Conservation (phyloP, 352 stramenopile genomes). For the Phytophthora fragariae region DNA sequence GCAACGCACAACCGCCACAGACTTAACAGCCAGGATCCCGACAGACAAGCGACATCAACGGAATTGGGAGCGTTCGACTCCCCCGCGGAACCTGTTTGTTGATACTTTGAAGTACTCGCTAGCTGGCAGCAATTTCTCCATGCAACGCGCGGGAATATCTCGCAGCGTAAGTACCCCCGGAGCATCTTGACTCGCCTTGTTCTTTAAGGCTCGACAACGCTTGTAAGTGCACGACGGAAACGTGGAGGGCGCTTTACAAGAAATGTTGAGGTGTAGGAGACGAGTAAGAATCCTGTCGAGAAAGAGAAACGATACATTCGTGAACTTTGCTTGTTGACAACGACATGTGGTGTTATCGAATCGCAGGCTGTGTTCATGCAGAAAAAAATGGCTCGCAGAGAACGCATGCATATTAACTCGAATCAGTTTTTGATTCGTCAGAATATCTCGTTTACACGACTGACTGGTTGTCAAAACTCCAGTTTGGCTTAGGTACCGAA, state of each 20-base stretch:
- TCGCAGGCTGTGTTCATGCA: not conserved
- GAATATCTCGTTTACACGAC: not conserved
- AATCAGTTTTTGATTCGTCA: not conserved
- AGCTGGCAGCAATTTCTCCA: not conserved
- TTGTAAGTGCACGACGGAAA: too few relatives aligned
- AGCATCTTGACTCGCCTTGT: not conserved
- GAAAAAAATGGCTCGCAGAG: not conserved
- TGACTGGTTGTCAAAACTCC: not conserved
- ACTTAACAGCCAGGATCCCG: not conserved
- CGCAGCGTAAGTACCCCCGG: too few relatives aligned
- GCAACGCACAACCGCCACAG: slow-evolving; percentile 55
- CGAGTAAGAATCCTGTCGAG: not conserved
- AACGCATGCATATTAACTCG: not conserved
- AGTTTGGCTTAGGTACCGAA: not conserved
- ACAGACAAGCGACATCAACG: slow-evolving; percentile 34
- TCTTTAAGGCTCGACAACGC: not conserved
- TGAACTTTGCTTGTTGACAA: not conserved
- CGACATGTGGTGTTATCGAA: not conserved
- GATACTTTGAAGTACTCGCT: too few relatives aligned
- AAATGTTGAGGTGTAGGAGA: not conserved
- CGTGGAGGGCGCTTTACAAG: too few relatives aligned
- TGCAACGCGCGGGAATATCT: not conserved
- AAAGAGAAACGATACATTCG: not conserved
- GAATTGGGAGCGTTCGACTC: slow-evolving; percentile 24
- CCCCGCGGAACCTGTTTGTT: slow-evolving; percentile 11